Percentiles rank a stretch among this genome's conserved stretches.
Evolutionary conservation across 805 yeast genomes (phyloP).

Genomic region (Metschnikowia anglica): DNA sequence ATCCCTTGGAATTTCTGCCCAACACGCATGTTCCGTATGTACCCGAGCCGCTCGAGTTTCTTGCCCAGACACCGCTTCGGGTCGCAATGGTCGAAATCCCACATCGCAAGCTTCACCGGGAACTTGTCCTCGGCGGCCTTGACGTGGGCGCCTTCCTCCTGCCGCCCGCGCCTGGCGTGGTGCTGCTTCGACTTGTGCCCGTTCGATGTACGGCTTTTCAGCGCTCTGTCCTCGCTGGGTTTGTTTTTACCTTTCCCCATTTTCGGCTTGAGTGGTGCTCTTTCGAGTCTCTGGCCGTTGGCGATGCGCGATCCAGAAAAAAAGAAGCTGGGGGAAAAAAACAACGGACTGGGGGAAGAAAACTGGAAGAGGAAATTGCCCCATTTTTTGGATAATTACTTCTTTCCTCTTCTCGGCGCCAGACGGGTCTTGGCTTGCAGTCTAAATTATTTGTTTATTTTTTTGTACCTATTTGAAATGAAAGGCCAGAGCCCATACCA

Average conservation of each 20-base stretch:
- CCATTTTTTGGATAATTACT: too few relatives aligned
- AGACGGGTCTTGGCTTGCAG: too few relatives aligned
- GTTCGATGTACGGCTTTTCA: conserved; percentile 45
- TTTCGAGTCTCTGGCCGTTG: too few relatives aligned
- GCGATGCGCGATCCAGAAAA: conserved; percentile 1
- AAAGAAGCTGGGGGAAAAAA: neutral
- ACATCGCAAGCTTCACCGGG: conserved; percentile 91
- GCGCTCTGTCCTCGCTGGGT: conserved; percentile 40
- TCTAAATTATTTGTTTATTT: neutral
- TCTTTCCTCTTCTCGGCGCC: too few relatives aligned
- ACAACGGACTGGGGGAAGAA: neutral
- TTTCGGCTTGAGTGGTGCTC: neutral
- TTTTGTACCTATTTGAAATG: conserved; percentile 8
- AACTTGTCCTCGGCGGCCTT: conserved; percentile 37
- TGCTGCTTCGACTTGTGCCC: conserved; percentile 57
- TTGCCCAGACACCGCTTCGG: conserved; percentile 97
- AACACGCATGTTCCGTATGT: conserved; percentile 73
- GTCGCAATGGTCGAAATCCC: conserved; percentile 99
- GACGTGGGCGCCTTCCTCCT: conserved; percentile 31
- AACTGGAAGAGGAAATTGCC: too few relatives aligned
- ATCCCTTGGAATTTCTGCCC: conserved; percentile 93
- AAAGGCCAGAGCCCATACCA: conserved; percentile 18
- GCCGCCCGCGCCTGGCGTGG: conserved; percentile 41
- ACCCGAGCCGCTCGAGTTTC: conserved; percentile 83
- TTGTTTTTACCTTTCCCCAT: conserved; percentile 58